Evolutionary conservation across 768 basidiomycete species (phyloP).

Genomic region (Rhizopogon vulgaris): DNA sequence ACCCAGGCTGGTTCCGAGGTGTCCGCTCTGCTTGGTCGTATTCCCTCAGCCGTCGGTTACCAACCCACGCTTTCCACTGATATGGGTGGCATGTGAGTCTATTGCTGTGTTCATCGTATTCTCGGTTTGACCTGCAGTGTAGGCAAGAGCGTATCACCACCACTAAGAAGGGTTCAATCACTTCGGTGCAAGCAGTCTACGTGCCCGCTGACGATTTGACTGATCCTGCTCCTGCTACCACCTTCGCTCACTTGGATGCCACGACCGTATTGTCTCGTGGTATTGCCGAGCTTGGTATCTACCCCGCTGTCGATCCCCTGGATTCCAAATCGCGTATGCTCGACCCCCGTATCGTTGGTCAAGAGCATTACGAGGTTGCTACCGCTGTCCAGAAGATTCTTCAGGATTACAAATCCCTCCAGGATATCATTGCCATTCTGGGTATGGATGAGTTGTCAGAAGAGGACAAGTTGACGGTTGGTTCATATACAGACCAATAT

Average conservation of each 20-base stretch:
- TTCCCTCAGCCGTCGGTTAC: slow-evolving; percentile 99
- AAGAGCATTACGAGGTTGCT: slow-evolving; percentile 94
- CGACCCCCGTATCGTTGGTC: slow-evolving; percentile 95
- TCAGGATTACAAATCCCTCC: slow-evolving; percentile 93
- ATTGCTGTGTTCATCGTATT: not conserved
- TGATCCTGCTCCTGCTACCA: slow-evolving; percentile 98
- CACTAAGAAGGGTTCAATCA: slow-evolving; percentile 99
- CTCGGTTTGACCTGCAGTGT: slow-evolving; percentile 7
- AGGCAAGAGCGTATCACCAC: slow-evolving; percentile 99
- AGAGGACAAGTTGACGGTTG: slow-evolving; percentile 97
- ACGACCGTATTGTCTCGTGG: slow-evolving; percentile 99
- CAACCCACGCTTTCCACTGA: slow-evolving; percentile 99
- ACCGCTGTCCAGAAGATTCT: slow-evolving; percentile 97
- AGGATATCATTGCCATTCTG: slow-evolving; percentile 99
- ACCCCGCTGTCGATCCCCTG: slow-evolving; percentile 98
- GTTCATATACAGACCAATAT: slow-evolving; percentile 20
- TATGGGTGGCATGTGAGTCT: slow-evolving; percentile 96
- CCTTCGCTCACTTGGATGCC: slow-evolving; percentile 99
- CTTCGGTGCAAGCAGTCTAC: slow-evolving; percentile 99
- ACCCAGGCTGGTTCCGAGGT: slow-evolving; percentile 99
- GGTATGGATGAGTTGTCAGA: slow-evolving; percentile 99
- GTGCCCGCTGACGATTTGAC: slow-evolving; percentile 99
- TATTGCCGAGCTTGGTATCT: slow-evolving; percentile 98
- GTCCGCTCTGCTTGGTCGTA: slow-evolving; percentile 99
- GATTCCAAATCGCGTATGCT: slow-evolving; percentile 99